Evolutionary conservation across 192 early-diverging fungal genomes (phyloP), one percentile per base, ranked within the genome.

Genomic region (Backusella luteola): DNA sequence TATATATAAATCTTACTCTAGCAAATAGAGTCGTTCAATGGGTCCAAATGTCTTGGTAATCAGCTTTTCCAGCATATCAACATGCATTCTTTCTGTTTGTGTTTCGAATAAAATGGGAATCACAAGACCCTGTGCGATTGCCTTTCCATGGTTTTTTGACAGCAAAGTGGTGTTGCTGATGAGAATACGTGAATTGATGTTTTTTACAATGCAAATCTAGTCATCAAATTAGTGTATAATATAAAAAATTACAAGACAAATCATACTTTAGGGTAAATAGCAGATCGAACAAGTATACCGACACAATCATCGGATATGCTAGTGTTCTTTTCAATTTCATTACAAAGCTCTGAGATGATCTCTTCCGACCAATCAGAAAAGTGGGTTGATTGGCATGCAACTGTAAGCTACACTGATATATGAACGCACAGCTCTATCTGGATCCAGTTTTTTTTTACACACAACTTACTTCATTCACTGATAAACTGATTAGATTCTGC

Each of bases 141-240:
- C 56, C 23, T 63, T 63, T 26, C 56, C 56, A 29, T 63, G 56
- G 14, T 11, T 63, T 29, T 63, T 63, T 29, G 56, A 26, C 8
- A 63, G 23, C 9, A 29, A 4, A 0, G 21, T 63, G 8, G 32
- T 63, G 26, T 63, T 63, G 26, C 11, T 63, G 23, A 29, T 63
- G 0, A 63, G 56, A 26, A 63, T 63, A 29, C 56, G 56, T 14
- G 56, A 63, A 63, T 14, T 63, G 56, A 63, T 63, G 23, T 26
- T 63, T 63, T 63, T 63, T 63, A 63, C 56, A 63, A 63, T 63
- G 12, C 56, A 29, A 63, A 63, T 29, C 56, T 63, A 63, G 15
- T 4, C 11, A 5, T 3, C 42, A 44, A 52, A 53, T 56, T 6
- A 56, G n/a, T 56, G 26, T 21, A 56, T 56, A 26, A 56, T n/a